Conservation (phyloP, 2,329 filamentous ascomycete species). For the Hypoxylon sp. region DNA sequence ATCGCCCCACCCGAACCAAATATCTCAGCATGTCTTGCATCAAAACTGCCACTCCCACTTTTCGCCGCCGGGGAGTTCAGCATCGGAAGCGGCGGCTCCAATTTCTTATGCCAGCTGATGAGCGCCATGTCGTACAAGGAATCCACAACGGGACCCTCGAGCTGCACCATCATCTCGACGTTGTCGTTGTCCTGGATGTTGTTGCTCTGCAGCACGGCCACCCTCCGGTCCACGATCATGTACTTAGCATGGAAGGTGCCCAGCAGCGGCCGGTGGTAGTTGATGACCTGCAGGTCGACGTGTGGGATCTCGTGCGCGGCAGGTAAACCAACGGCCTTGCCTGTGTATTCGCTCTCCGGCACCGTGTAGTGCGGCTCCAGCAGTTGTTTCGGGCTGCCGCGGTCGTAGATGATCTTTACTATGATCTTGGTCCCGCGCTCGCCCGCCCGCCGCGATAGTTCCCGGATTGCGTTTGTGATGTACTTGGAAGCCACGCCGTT, state of each 20-base stretch:
- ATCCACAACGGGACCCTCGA: constrained; percentile 81
- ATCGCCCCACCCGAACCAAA: constrained; percentile 46
- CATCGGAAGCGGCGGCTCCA: constrained; percentile 68
- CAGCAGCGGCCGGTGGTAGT: constrained; percentile 73
- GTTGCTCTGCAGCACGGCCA: constrained; percentile 78
- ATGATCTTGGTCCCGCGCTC: constrained; percentile 64
- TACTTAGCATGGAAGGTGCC: constrained; percentile 83
- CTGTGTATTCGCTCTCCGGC: constrained; percentile 64
- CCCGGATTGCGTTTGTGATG: constrained; percentile 72
- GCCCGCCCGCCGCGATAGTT: constrained; percentile 72
- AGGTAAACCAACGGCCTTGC: constrained; percentile 67
- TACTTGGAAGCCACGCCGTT: constrained; percentile 72
- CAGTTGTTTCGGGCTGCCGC: constrained; percentile 70
- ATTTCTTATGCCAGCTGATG: constrained; percentile 72
- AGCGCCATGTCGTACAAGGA: constrained; percentile 78
- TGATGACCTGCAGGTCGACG: constrained; percentile 76
- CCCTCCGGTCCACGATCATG: constrained; percentile 76
- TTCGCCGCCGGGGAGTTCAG: constrained; percentile 58
- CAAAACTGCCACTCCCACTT: constrained; percentile 43
- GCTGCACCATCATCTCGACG: constrained; percentile 79
- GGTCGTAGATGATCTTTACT: constrained; percentile 80
- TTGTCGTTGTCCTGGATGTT: constrained; percentile 84
- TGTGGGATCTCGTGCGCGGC: constrained; percentile 71
- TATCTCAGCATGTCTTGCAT: constrained; percentile 38
- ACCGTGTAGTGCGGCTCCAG: constrained; percentile 72